Conservation (phyloP, 106 monocot genomes). For the Dendrobium catenatum region DNA sequence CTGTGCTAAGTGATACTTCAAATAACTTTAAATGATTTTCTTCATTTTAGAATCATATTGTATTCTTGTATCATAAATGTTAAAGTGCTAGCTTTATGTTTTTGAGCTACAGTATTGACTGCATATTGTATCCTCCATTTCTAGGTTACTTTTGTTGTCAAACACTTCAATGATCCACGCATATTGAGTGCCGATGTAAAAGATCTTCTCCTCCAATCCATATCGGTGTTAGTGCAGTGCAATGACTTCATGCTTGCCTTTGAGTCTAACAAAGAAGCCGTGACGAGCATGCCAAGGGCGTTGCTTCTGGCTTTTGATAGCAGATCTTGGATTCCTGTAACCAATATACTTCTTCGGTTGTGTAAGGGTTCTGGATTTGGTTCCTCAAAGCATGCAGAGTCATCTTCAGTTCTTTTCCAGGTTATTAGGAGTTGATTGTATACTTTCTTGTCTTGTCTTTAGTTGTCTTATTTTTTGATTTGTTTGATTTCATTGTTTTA, state of each 20-base stretch:
- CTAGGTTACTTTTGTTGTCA: conserved; percentile 81
- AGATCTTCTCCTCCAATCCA: conserved; percentile 91
- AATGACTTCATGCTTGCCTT: conserved; percentile 77
- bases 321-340: conserved; percentile 92
- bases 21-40: not conserved
- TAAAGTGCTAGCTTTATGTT: not conserved
- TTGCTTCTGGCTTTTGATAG: conserved; percentile 83
- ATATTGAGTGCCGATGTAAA: conserved; percentile 80
- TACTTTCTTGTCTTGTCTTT: not conserved
- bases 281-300: conserved; percentile 69
- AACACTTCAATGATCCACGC: conserved; percentile 85
- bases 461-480: not conserved
- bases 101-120: not conserved
- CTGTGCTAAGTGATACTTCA: not conserved
- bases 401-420: conserved; percentile 79
- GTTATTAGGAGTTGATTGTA: conserved; percentile 15
- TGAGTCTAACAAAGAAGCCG: conserved; percentile 74
- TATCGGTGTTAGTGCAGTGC: conserved; percentile 77
- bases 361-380: conserved; percentile 92
- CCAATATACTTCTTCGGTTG: conserved; percentile 69
- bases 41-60: not conserved
- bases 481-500: conserved; percentile 9
- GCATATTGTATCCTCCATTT: not conserved
- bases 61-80: not conserved
- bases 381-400: conserved; percentile 73